phyloP scores from a whole-genome alignment of 352 stramenopile genomes.

The Globisporangium solare region DNA sequence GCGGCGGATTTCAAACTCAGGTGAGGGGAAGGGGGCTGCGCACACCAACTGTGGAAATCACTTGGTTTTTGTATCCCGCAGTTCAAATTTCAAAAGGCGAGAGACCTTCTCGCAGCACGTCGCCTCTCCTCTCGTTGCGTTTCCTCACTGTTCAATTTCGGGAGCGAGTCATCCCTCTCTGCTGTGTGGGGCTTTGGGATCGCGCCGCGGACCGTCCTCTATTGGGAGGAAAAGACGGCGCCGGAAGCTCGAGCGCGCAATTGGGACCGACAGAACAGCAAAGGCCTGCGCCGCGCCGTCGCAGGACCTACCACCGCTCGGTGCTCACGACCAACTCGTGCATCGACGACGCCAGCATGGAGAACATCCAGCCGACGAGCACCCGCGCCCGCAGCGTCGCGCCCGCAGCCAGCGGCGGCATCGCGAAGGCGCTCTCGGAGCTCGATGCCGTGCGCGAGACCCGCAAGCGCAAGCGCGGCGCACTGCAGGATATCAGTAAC shows the following conservation, averaged over 20 bases:
- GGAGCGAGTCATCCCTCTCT: constrained; percentile 19
- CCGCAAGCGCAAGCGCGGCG: constrained; percentile 73
- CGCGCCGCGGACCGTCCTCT: neutral
- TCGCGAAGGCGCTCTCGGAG: constrained; percentile 13
- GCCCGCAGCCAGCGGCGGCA: constrained; percentile 1
- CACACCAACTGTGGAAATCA: neutral
- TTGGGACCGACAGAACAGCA: neutral
- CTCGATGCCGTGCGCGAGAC: constrained; percentile 21
- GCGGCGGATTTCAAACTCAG: constrained; percentile 12
- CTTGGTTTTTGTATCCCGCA: constrained; percentile 29
- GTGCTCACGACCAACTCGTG: neutral
- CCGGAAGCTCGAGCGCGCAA: no score
- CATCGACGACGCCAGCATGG: constrained; percentile 6
- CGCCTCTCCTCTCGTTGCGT: constrained; percentile 12
- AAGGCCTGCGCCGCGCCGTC: neutral
- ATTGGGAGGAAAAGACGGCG: no score
- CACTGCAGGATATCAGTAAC: constrained; percentile 83
- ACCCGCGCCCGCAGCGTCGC: neutral
- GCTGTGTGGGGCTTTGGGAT: constrained; percentile 11
- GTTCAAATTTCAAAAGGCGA: constrained; percentile 32
- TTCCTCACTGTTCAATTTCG: neutral
- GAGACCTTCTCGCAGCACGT: constrained; percentile 9
- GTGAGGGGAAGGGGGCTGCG: constrained; percentile 3
- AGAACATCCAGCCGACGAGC: constrained; percentile 13
- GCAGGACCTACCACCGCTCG: constrained; percentile 7